Evolutionary conservation across 1,139 yeast species (phyloP), one percentile per base, ranked within the genome.

Genomic region (Candida sp.): DNA sequence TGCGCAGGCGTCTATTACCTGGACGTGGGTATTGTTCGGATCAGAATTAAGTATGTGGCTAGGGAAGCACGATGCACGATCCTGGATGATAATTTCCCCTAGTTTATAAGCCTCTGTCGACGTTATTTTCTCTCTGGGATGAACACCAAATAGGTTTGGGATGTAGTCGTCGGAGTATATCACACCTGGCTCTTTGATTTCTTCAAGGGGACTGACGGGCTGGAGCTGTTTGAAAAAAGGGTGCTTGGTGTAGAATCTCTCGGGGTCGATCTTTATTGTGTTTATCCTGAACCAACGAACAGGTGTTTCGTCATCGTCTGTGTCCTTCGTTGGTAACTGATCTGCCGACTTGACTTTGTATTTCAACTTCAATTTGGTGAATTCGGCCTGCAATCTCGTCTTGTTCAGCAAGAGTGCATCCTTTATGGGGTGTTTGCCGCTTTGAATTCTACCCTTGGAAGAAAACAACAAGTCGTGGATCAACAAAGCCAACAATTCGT

Each of bases 41-140:
- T 72, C 73, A 46, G 63, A 58, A 55, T 82, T 76, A 48, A 94
- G 70, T 27, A 96, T 92, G 53, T 85, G 86, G 0, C 96, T 97
- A 0, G 99, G 99, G 63, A 94, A 91, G 67, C 99, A 94, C 3
- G 98, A 92, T 0, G 98, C 98, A 46, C 99, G 76, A 65, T 94
- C 99, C 69, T 94, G 99, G 53, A 94, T 90, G 51, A 96, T 92
- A 23, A 94, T 74, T 48, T 85, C 80, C 0, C 99, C 99, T 8
- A 77, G 71, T 50, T 81, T 74, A 67, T 94, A 94, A 0, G 90
- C 82, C 28, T 80, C 81, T 7, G 88, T 80, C 1, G 81, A 66
- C 25, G 93, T 86, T 26, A 91, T 69, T 58, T 83, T 81, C 56
- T 87, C 91, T 52, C 76, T 70, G 7, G 97, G 96, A 59, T 87